phyloP scores from a whole-genome alignment of 306 rosid species.

The Elaeagnus macrophylla region DNA sequence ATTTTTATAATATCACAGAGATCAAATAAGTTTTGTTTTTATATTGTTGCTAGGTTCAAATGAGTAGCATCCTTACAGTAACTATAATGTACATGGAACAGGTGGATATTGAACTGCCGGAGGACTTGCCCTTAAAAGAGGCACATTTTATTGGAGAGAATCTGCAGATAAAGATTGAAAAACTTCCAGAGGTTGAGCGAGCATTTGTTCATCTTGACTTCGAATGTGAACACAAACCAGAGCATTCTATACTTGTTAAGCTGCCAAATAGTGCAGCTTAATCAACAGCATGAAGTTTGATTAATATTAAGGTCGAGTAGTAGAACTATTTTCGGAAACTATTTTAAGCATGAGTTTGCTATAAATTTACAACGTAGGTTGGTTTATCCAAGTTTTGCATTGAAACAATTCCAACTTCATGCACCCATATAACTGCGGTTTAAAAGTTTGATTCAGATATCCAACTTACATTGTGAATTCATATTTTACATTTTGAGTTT shows the following conservation, averaged over 20 bases:
- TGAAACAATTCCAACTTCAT: too few relatives aligned
- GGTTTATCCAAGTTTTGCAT: too few relatives aligned
- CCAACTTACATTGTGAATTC: too few relatives aligned
- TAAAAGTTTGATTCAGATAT: too few relatives aligned
- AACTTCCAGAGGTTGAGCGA: constrained; percentile 77
- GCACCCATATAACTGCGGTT: too few relatives aligned
- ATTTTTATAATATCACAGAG: too few relatives aligned
- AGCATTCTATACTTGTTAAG: constrained; percentile 62
- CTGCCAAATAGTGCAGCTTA: constrained; percentile 51
- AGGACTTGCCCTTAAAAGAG: constrained; percentile 67
- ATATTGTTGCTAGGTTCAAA: too few relatives aligned
- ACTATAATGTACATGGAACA: constrained; percentile 18
- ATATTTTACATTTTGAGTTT: too few relatives aligned
- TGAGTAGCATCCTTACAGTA: too few relatives aligned
- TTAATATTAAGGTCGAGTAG: not conserved
- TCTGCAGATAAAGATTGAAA: constrained; percentile 64
- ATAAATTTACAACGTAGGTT: too few relatives aligned
- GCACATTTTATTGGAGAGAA: constrained; percentile 75
- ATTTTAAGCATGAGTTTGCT: not conserved
- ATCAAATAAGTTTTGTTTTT: too few relatives aligned
- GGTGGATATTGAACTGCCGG: constrained; percentile 94
- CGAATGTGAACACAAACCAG: constrained; percentile 96
- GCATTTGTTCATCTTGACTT: constrained; percentile 92
- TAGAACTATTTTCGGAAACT: not conserved
- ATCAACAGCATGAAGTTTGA: not conserved